Percentiles rank a stretch among this genome's conserved stretches.
These are phyloP conservation scores for Boeremia exigua DNA, from an alignment of 2,329 filamentous ascomycete genomes.

Conservation along the genomic window DNA sequence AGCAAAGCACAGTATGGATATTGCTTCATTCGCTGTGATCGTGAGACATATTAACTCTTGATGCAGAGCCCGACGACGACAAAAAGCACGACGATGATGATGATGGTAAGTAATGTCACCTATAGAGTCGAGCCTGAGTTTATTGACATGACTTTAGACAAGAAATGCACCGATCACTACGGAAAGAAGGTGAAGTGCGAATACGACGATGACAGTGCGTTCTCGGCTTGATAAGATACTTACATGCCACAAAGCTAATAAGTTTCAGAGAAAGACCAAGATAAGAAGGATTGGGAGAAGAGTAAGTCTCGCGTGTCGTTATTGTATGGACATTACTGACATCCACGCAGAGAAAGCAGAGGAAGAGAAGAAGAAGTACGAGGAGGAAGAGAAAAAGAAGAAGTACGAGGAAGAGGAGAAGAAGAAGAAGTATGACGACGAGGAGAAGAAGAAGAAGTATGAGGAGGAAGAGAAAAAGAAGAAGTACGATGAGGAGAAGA, in stretches of 20 bases:
- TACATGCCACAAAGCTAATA: neutral
- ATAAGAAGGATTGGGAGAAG: conserved; percentile 2
- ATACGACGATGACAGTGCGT: neutral
- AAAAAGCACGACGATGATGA: neutral
- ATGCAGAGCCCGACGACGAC: neutral
- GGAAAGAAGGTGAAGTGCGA: neutral
- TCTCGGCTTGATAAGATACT: neutral
- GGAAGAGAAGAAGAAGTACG: neutral
- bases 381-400: neutral
- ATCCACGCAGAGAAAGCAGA: conserved; percentile 5
- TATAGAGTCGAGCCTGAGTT: neutral
- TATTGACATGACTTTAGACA: neutral
- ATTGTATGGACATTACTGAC: neutral
- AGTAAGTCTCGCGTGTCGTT: neutral
- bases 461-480: neutral
- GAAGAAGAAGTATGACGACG: neutral
- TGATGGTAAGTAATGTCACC: neutral
- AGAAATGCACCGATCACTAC: neutral
- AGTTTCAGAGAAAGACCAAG: neutral
- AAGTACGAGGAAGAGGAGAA: neutral
- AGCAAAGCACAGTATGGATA: neutral
- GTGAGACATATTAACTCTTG: neutral
- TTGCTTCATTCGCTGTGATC: neutral
- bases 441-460: neutral
- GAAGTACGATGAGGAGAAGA: neutral